phyloP scores from a whole-genome alignment of 2,329 filamentous ascomycete species.

The Hirsutella thompsonii region DNA sequence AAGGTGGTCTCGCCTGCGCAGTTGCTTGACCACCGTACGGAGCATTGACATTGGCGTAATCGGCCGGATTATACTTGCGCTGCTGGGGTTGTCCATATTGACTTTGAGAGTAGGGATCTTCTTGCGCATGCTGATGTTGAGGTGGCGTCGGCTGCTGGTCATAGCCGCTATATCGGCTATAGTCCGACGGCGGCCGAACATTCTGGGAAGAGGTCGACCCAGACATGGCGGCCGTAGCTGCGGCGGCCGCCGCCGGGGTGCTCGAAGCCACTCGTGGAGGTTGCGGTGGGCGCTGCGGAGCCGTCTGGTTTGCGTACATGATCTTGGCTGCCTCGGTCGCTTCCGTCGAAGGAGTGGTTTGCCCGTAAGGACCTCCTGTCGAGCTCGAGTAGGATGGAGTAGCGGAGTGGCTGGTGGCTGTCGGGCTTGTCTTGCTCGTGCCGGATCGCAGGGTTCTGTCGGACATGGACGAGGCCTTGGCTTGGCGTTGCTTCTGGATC shows the following conservation, averaged over 20 bases:
- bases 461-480: conserved; percentile 44
- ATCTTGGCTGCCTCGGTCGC: conserved; percentile 52
- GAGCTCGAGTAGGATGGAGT: conserved; percentile 22
- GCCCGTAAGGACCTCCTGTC: conserved; percentile 1
- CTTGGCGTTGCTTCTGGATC: conserved; percentile 57
- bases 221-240: conserved; percentile 46
- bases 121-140: conserved; percentile 18
- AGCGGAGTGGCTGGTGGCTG: conserved; percentile 19
- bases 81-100: conserved; percentile 23
- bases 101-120: conserved; percentile 21
- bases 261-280: conserved; percentile 41
- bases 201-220: conserved; percentile 24
- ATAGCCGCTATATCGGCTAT: conserved; percentile 19
- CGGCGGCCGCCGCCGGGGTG: conserved; percentile 42
- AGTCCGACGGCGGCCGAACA: conserved; percentile 19
- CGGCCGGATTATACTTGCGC: conserved; percentile 64
- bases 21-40: conserved; percentile 24
- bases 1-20: conserved; percentile 15
- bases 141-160: conserved; percentile 17
- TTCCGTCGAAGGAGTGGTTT: conserved; percentile 18
- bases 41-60: conserved; percentile 52
- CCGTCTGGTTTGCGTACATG: conserved; percentile 43
- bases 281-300: conserved; percentile 35
- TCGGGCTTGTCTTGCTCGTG: conserved; percentile 31
- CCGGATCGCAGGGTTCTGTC: conserved; percentile 52